phyloP scores from a whole-genome alignment of 2,329 filamentous ascomycete genomes.

The Chaetomium sp. region DNA sequence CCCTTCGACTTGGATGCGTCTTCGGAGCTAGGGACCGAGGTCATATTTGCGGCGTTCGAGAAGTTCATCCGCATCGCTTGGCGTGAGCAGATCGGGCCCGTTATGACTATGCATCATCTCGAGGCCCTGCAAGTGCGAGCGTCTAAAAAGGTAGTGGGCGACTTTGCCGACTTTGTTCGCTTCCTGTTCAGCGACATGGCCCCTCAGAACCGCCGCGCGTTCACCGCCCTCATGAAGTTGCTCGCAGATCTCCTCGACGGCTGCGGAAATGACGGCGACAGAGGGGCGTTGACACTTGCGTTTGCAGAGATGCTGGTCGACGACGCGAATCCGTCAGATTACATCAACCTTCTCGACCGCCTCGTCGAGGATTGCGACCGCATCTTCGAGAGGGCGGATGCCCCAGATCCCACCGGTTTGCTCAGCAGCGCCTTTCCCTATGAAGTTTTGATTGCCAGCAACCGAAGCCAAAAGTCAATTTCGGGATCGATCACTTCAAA shows the following conservation, averaged over 20 bases:
- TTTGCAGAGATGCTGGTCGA: conserved; percentile 86
- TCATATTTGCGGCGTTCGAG: conserved; percentile 89
- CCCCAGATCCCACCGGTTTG: conserved; percentile 41
- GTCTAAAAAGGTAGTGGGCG: conserved; percentile 67
- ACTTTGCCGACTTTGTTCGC: conserved; percentile 71
- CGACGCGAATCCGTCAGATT: conserved; percentile 75
- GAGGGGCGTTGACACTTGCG: conserved; percentile 81
- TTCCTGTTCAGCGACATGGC: conserved; percentile 67
- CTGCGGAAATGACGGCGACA: conserved; percentile 86
- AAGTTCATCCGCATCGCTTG: conserved; percentile 89
- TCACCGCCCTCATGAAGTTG: conserved; percentile 81
- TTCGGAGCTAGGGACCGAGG: conserved; percentile 75
- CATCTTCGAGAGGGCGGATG: conserved; percentile 70
- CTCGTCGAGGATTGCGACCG: conserved; percentile 87
- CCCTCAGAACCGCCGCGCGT: conserved; percentile 72
- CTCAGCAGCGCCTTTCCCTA: conserved; percentile 52
- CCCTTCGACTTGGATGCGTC: conserved; percentile 76
- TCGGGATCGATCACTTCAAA: conserved; percentile 81
- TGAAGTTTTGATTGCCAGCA: conserved; percentile 62
- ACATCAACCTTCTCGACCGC: conserved; percentile 85
- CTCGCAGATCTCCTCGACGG: conserved; percentile 86
- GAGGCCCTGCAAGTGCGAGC: conserved; percentile 71
- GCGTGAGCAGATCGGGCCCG: conserved; percentile 83
- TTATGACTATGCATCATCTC: conserved; percentile 73
- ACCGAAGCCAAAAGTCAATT: conserved; percentile 61